Conservation (phyloP, 495 filamentous ascomycete species). For the Annulohypoxylon nitens region DNA sequence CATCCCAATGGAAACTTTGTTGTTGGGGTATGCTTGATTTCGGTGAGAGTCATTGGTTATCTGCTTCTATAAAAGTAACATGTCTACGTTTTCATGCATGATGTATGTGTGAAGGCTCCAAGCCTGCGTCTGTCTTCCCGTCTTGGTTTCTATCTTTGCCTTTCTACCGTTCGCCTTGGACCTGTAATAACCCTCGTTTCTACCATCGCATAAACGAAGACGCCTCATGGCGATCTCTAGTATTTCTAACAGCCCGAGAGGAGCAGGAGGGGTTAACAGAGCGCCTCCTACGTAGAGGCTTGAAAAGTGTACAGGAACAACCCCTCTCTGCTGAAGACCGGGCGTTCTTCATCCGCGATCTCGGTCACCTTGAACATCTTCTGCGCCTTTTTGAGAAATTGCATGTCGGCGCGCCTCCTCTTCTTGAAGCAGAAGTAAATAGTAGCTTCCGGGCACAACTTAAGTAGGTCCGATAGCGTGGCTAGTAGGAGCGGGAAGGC, state of each 20-base stretch:
- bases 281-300: conserved; percentile 12
- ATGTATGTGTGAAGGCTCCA: neutral
- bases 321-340: conserved; percentile 69
- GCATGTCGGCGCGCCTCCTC: conserved; percentile 79
- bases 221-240: neutral
- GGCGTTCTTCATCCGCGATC: conserved; percentile 71
- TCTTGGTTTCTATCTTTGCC: neutral
- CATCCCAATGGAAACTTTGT: conserved; percentile 3
- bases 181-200: neutral
- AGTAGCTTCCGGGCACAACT: conserved; percentile 66
- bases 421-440: conserved; percentile 98
- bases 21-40: conserved; percentile 13
- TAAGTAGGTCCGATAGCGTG: conserved; percentile 77
- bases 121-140: conserved; percentile 34
- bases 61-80: conserved; percentile 10
- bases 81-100: conserved; percentile 5
- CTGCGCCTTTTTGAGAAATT: conserved; percentile 75
- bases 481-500: conserved; percentile 87
- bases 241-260: neutral
- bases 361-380: conserved; percentile 75
- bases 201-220: neutral
- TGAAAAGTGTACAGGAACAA: conserved; percentile 73
- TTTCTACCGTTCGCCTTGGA: neutral
- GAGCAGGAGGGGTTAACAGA: neutral
- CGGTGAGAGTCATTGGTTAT: conserved; percentile 7